Base-by-base conservation (phyloP, 306 rosid species). In the Cicer yamashitae region DNA sequence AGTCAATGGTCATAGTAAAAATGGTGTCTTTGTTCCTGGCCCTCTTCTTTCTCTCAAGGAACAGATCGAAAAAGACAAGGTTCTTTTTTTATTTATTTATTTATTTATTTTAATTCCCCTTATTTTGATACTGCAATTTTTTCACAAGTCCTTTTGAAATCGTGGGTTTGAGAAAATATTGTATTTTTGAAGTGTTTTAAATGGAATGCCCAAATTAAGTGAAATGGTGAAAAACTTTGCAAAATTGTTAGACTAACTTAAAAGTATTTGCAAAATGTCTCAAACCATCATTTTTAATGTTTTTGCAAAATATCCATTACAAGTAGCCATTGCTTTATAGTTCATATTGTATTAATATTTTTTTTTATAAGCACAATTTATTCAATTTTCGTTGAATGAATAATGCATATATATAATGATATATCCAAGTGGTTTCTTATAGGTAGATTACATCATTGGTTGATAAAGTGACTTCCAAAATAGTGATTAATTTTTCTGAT, bases 61-160 rank as follows among this genome's bases (percentile, higher is more conserved):
- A 45, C 98, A 94, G 88, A 90, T 94, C 89, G 97, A 90, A 79
- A 79, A 68, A 47, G 98, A 94, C 87, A 87, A 94, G 98, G 98
- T 94, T 82, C 14, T 13, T 62, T 17, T 59, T 14, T 46, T 25
- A 22, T 1, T 6, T 11, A n/a, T 9, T 46, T 20, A 20, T 20
- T 20, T 20, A 20, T 22, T 22, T 22, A 22, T 47, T 30, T 11
- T 1, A 65, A 15, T 60, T 34, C 47, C 44, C 58, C 70, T 53
- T 12, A 3, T 10, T 53, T 10, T 44, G 0, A 1, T 75, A 63
- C n/a, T 46, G 13, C 6, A 6, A 12, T 34, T 18, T 40, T 59
- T 17, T 18, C 22, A 8, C 39, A 48, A 48, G 17, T 13, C 44
- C 9, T 63, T 44, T 58, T 47, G 10, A 64, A 64, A 47, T 66